Base-by-base conservation (phyloP, 139 green algal species). In the Parachlorella kessleri region DNA sequence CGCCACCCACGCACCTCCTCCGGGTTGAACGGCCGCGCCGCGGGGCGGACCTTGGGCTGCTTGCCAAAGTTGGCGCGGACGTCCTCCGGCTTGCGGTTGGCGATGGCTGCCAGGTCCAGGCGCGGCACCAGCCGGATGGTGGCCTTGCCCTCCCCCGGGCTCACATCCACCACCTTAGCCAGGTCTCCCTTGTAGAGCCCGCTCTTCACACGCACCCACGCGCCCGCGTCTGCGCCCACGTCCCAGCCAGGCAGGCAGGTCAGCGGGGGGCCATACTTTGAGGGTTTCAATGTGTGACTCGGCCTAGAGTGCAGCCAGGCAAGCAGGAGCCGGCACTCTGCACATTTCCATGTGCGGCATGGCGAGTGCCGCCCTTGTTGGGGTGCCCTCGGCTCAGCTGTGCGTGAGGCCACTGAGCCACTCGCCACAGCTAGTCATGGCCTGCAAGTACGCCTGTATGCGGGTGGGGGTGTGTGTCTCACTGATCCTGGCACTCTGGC, bases 141-240 rank as follows among this genome's bases (percentile, higher is more conserved):
- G 55, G 81, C 85, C 23, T 26, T 32, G 66, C 66, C 30, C 3
- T 41, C 73, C 53, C 87, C 89, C 37, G 82, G 76, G 83, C 98
- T 91, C 38, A 98, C 85, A n/a, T 97, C 90, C 26, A 97, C 72
- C 63, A 99, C 92, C 80, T 94, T 91, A 2, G 83, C 95, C 63
- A 99, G 91, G 86, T 99, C 96, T 23, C 91, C 90, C 78, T 97
- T 97, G 92, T 99, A 99, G 21, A 93, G 69, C 1, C 95, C 94
- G 2, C 33, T 77, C 9, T 88, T 85, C 32, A 97, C 77, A 40
- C 95, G 91, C 59, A 97, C 96, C 95, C 94, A 99, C 33, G 79
- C 81, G 65, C 87, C 92, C 1, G 64, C 73, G 59, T 90, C 88
- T 91, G 87, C 55, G 38, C 9, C 21, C n/a, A n/a, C n/a, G n/a